phyloP scores from a whole-genome alignment of 441 rosid species.

The Pelargonium cotyledonis region DNA sequence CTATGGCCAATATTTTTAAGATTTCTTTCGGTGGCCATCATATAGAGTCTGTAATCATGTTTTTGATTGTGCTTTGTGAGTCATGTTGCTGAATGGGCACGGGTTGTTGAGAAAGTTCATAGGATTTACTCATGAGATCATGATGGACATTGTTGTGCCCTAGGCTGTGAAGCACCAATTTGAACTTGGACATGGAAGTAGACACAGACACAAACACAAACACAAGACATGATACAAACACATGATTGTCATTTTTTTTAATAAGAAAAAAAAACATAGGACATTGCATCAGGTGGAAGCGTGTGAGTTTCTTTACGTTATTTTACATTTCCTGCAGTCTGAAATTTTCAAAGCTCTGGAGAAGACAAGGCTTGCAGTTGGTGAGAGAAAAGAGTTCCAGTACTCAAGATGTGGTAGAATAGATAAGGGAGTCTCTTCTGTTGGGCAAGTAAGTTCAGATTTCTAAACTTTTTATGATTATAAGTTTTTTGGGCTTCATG shows the following conservation, averaged over 20 bases:
- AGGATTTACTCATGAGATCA: neutral
- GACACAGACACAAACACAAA: too few relatives aligned
- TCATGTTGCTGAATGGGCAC: too few relatives aligned
- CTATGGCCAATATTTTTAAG: neutral
- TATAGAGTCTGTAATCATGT: neutral
- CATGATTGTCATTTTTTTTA: too few relatives aligned
- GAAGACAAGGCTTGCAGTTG: constrained; percentile 68
- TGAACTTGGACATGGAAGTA: too few relatives aligned
- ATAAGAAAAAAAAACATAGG: too few relatives aligned
- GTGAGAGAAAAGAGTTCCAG: constrained; percentile 60
- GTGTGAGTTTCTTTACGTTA: constrained; percentile 9
- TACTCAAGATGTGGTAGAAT: constrained; percentile 98
- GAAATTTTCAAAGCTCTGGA: constrained; percentile 66
- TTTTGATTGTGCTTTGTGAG: neutral
- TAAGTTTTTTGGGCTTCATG: constrained; percentile 1
- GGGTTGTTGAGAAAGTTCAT: neutral
- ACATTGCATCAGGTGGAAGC: neutral
- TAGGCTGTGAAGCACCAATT: too few relatives aligned
- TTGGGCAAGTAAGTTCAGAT: constrained; percentile 66
- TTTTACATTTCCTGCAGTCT: constrained; percentile 36
- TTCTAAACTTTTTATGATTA: constrained; percentile 2
- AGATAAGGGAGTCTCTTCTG: constrained; percentile 86
- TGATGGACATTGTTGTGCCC: neutral
- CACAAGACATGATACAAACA: too few relatives aligned
- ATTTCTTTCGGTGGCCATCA: neutral